Evolutionary conservation across 805 yeast genomes (phyloP).

Genomic region (Teunomyces cretensis): DNA sequence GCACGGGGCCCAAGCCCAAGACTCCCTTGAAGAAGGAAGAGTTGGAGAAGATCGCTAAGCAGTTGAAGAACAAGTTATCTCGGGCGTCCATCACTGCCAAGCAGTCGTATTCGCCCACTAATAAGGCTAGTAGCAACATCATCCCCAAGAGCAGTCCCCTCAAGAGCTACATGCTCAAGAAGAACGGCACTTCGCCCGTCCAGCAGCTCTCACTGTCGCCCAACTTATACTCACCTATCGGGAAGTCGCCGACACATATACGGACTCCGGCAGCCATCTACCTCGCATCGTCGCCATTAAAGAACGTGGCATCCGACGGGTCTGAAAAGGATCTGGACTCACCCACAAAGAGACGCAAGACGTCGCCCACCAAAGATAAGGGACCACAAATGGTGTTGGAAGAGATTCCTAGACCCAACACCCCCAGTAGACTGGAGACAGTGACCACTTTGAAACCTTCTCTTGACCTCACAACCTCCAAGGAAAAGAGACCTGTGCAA

Average conservation of each 20-base stretch:
- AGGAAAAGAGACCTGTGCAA: slow-evolving; percentile 5
- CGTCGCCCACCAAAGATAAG: slow-evolving; percentile 5
- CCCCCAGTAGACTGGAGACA: slow-evolving; percentile 21
- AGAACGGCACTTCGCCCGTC: slow-evolving; percentile 21
- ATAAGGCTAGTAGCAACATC: slow-evolving; percentile 8
- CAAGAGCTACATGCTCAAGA: slow-evolving; percentile 28
- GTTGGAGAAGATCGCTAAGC: slow-evolving; percentile 43
- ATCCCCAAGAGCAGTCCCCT: slow-evolving; percentile 29
- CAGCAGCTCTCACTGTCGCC: slow-evolving; percentile 27
- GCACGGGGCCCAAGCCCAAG: slow-evolving; percentile 19
- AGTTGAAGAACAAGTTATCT: slow-evolving; percentile 40
- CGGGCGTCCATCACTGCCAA: slow-evolving; percentile 47
- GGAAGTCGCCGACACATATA: slow-evolving; percentile 41
- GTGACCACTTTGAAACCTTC: slow-evolving; percentile 12
- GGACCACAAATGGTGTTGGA: slow-evolving; percentile 30
- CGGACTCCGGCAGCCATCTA: slow-evolving; percentile 34
- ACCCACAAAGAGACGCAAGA: slow-evolving; percentile 29
- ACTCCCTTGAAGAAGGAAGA: slow-evolving; percentile 45
- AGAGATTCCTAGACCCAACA: slow-evolving; percentile 25
- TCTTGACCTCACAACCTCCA: slow-evolving; percentile 9
- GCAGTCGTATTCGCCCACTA: slow-evolving; percentile 23
- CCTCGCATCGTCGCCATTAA: slow-evolving; percentile 36
- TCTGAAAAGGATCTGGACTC: slow-evolving; percentile 23
- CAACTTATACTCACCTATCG: slow-evolving; percentile 38
- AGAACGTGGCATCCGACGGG: slow-evolving; percentile 16